phyloP scores from a whole-genome alignment of 2,329 filamentous ascomycete species.

The Monosporascus sp. region DNA sequence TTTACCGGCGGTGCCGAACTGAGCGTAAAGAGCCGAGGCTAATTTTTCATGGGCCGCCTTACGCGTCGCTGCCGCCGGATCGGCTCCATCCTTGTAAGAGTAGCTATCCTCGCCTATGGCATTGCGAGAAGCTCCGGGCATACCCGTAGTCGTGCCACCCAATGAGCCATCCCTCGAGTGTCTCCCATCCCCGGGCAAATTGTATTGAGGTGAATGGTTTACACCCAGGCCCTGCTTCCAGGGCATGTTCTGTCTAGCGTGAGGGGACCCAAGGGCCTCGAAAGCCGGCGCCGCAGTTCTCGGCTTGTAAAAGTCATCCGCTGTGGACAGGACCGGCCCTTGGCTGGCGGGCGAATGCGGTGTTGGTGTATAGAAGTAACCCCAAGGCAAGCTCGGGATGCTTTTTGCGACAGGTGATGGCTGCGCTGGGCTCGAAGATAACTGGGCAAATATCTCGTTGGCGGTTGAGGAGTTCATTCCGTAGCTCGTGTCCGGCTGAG shows the following conservation, averaged over 20 bases:
- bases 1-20: slow-evolving; percentile 16
- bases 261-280: slow-evolving; percentile 16
- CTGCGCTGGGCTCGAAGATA: slow-evolving; percentile 28
- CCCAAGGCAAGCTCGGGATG: slow-evolving; percentile 45
- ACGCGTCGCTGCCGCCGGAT: slow-evolving; percentile 15
- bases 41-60: slow-evolving; percentile 22
- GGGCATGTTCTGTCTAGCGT: slow-evolving; percentile 12
- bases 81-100: slow-evolving; percentile 2
- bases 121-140: not conserved
- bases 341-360: slow-evolving; percentile 17
- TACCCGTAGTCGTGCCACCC: not conserved
- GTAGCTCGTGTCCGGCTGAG: slow-evolving; percentile 42
- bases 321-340: slow-evolving; percentile 13
- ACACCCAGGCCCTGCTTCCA: slow-evolving; percentile 5
- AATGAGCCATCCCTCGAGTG: not conserved
- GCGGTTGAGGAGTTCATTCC: slow-evolving; percentile 50
- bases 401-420: slow-evolving; percentile 29
- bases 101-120: slow-evolving; percentile 2
- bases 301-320: slow-evolving; percentile 17
- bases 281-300: slow-evolving; percentile 17
- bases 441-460: slow-evolving; percentile 43
- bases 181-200: not conserved
- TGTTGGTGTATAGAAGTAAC: slow-evolving; percentile 36
- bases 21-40: slow-evolving; percentile 18
- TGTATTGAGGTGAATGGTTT: not conserved